These are phyloP conservation scores for Dalbergia cochinchinensis DNA, from an alignment of 306 rosid genomes.

Conservation along the genomic window DNA sequence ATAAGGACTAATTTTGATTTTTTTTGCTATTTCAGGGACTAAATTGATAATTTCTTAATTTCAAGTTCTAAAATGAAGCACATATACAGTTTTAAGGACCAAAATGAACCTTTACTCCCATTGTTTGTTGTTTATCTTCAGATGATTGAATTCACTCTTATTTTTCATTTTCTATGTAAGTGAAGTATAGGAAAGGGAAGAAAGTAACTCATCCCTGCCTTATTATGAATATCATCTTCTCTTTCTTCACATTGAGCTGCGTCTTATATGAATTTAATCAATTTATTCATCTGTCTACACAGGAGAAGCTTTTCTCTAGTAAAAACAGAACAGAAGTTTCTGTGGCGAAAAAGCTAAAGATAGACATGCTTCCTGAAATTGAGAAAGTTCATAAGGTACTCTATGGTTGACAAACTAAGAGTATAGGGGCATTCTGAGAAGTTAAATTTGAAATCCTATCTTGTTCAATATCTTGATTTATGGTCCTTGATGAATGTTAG, in stretches of 20 bases:
- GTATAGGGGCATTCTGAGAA: slow-evolving; percentile 6
- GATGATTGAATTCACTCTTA: slow-evolving; percentile 9
- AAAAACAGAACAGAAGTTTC: slow-evolving; percentile 88
- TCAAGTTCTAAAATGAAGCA: no score
- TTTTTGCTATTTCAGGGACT: no score
- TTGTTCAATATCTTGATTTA: slow-evolving; percentile 26
- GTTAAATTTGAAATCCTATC: slow-evolving; percentile 17
- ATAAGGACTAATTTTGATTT: no score
- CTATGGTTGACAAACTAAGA: slow-evolving; percentile 36
- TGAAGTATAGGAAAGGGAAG: neutral
- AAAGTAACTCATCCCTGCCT: neutral
- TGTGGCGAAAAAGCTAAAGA: slow-evolving; percentile 89
- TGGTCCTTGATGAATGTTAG: slow-evolving; percentile 32
- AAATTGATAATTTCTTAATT: no score
- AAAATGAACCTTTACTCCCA: no score
- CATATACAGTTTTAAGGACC: no score
- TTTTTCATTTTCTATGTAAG: slow-evolving; percentile 15
- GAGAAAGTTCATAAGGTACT: slow-evolving; percentile 98
- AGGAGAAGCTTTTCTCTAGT: slow-evolving; percentile 98
- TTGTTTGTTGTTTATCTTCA: slow-evolving; percentile 26
- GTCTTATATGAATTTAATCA: slow-evolving; percentile 47
- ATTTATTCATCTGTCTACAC: slow-evolving; percentile 45
- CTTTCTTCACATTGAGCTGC: slow-evolving; percentile 32
- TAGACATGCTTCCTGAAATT: slow-evolving; percentile 97
- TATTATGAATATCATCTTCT: neutral